Conservation (phyloP, 805 yeast genomes). For the Metschnikowia peoriensis region DNA sequence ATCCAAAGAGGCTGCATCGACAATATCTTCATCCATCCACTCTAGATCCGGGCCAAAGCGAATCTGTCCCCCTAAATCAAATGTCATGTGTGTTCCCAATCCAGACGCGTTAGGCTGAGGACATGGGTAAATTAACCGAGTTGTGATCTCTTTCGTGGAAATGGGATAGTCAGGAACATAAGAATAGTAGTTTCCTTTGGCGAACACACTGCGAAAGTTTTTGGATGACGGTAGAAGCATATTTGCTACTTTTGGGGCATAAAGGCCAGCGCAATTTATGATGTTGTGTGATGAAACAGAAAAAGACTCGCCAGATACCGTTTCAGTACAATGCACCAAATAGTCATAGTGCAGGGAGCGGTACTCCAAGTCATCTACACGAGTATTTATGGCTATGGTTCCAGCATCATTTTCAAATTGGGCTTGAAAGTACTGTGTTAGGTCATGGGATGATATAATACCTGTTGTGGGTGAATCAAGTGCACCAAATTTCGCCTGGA, state of each 20-base stretch:
- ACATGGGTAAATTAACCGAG: constrained; percentile 65
- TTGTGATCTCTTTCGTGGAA: constrained; percentile 23
- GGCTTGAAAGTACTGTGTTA: constrained; percentile 58
- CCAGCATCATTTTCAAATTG: constrained; percentile 58
- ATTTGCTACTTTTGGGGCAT: constrained; percentile 71
- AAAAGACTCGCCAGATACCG: constrained; percentile 31
- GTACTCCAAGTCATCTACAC: constrained; percentile 45
- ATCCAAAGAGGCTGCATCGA: constrained; percentile 35
- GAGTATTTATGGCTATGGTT: constrained; percentile 61
- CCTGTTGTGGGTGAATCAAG: constrained; percentile 82
- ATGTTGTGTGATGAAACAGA: constrained; percentile 54
- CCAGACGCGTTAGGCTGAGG: constrained; percentile 67
- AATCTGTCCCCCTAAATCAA: constrained; percentile 76
- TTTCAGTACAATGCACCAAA: constrained; percentile 24
- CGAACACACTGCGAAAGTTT: constrained; percentile 61
- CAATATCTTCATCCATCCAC: constrained; percentile 51
- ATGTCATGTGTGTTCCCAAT: constrained; percentile 82
- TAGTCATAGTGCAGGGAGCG: constrained; percentile 22
- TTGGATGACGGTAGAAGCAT: constrained; percentile 62
- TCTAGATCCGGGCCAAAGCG: constrained; percentile 89
- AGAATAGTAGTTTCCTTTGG: constrained; percentile 81
- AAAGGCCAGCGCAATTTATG: constrained; percentile 76
- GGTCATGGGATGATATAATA: constrained; percentile 76
- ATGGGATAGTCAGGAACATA: constrained; percentile 49
- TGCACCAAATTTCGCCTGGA: constrained; percentile 59